phyloP scores from a whole-genome alignment of 192 early-diverging fungal genomes.

The Umbelopsis ramanniana region DNA sequence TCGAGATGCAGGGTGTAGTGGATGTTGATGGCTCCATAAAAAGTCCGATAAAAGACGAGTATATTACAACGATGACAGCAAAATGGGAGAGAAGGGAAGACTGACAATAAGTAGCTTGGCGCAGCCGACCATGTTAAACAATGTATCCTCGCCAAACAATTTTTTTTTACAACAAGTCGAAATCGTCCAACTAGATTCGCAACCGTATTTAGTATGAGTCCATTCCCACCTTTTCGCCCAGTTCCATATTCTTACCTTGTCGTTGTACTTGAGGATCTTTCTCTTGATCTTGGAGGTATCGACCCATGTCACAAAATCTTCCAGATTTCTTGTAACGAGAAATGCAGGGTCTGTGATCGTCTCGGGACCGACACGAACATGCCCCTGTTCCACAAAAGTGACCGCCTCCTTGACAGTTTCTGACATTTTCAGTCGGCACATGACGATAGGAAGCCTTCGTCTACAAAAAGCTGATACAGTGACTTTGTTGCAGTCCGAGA shows the following conservation, averaged over 20 bases:
- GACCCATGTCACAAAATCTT: constrained; percentile 98
- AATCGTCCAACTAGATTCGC: constrained; percentile 75
- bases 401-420: constrained; percentile 92
- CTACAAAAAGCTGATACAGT: constrained; percentile 89
- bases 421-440: constrained; percentile 95
- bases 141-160: not conserved
- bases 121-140: too few species aligned
- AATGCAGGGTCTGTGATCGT: constrained; percentile 90
- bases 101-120: not conserved
- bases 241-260: constrained; percentile 57
- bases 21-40: constrained; percentile 2
- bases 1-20: not conserved
- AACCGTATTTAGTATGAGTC: not conserved
- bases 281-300: constrained; percentile 97
- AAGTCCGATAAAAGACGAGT: not conserved
- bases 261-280: constrained; percentile 95
- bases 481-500: constrained; percentile 80
- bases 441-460: constrained; percentile 85
- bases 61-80: not conserved
- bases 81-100: not conserved
- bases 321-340: constrained; percentile 84
- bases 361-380: constrained; percentile 92
- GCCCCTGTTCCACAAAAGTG: constrained; percentile 92
- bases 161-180: constrained; percentile 74
- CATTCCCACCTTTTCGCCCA: not conserved